Conservation (phyloP, 2,329 filamentous ascomycete species). For the Apiospora sp. region DNA sequence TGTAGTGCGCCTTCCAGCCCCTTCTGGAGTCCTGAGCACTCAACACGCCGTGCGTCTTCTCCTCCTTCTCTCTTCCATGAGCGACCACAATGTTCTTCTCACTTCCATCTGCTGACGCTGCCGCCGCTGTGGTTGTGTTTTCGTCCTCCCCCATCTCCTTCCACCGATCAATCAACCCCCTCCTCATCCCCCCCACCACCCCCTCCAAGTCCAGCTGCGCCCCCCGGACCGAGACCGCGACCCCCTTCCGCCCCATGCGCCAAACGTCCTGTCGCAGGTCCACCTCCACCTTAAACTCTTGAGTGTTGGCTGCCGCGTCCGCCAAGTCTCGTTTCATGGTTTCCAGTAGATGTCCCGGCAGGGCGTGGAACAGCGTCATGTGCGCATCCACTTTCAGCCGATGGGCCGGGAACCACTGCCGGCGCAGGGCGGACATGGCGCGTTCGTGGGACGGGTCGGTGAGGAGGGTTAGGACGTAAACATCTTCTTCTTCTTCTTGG, state of each 20-base stretch:
- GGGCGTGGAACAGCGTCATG: conserved; percentile 21
- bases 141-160: not conserved
- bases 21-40: not conserved
- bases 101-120: not conserved
- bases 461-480: conserved; percentile 5
- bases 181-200: not conserved
- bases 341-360: not conserved
- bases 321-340: not conserved
- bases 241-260: conserved; percentile 3
- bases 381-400: conserved; percentile 15
- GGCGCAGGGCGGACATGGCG: not conserved
- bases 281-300: not conserved
- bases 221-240: not conserved
- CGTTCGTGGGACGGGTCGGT: not conserved
- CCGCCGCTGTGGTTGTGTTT: no score
- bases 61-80: not conserved
- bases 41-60: not conserved
- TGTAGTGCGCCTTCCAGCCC: conserved; percentile 12
- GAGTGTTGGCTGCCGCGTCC: not conserved
- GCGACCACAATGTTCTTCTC: not conserved
- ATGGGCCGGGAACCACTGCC: conserved; percentile 13
- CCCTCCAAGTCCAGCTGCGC: not conserved
- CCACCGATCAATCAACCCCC: not conserved
- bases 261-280: not conserved
- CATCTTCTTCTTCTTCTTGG: not conserved